Evolutionary conservation across 2,329 filamentous ascomycete genomes (phyloP).

Genomic region (Pseudocercospora fuligena): DNA sequence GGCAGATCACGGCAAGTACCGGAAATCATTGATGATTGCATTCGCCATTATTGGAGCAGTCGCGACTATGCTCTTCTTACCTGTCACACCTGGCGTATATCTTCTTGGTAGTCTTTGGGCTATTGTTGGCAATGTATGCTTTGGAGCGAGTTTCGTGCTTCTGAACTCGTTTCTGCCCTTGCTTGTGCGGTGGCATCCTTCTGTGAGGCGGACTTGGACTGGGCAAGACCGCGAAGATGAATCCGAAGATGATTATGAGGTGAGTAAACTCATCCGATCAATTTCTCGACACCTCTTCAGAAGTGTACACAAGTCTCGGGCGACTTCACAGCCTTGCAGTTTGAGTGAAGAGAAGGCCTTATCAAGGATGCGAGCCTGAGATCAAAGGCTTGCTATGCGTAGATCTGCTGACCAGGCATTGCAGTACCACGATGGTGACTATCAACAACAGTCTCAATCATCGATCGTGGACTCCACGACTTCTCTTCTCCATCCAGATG

Average conservation of each 20-base stretch:
- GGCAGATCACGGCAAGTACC: constrained; percentile 86
- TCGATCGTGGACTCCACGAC: constrained; percentile 21
- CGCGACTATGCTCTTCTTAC: constrained; percentile 86
- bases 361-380: neutral
- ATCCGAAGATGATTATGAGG: constrained; percentile 22
- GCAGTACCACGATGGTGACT: constrained; percentile 18
- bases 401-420: neutral
- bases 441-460: constrained; percentile 8
- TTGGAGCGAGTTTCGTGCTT: constrained; percentile 92
- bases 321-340: neutral
- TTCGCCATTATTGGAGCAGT: constrained; percentile 84
- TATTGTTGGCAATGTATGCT: constrained; percentile 89
- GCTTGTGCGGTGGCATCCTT: constrained; percentile 77
- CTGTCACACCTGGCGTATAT: constrained; percentile 75
- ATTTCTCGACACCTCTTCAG: neutral
- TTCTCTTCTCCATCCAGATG: constrained; percentile 23
- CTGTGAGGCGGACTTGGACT: constrained; percentile 14
- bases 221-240: constrained; percentile 4
- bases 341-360: neutral
- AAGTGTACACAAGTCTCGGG: neutral
- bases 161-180: constrained; percentile 94
- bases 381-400: neutral
- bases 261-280: constrained; percentile 15
- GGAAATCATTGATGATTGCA: constrained; percentile 82
- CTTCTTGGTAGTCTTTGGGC: constrained; percentile 81